Percentiles rank a stretch among this genome's conserved stretches.
Evolutionary conservation across 768 basidiomycete species (phyloP).

Genomic region (Boletus huronensis): DNA sequence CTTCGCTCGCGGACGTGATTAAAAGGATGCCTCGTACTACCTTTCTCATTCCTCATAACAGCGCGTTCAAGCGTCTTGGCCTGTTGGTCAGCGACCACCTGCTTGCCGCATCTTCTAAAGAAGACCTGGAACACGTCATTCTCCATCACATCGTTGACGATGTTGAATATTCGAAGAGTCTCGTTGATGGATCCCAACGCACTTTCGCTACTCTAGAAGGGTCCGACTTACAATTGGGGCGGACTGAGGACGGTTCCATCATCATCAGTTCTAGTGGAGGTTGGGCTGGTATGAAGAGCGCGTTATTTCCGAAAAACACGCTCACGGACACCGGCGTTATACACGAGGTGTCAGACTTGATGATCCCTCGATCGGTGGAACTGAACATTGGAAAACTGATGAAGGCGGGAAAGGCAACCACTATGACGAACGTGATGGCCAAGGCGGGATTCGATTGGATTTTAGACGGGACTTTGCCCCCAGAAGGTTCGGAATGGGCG

Average conservation of each 20-base stretch:
- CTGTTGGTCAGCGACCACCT: slow-evolving; percentile 82
- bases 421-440: slow-evolving; percentile 79
- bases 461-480: slow-evolving; percentile 78
- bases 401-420: slow-evolving; percentile 82
- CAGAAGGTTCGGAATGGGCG: slow-evolving; percentile 66
- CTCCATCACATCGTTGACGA: slow-evolving; percentile 81
- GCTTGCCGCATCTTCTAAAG: slow-evolving; percentile 69
- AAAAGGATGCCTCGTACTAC: slow-evolving; percentile 66
- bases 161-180: slow-evolving; percentile 64
- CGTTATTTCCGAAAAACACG: slow-evolving; percentile 56
- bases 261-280: slow-evolving; percentile 66
- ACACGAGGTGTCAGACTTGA: slow-evolving; percentile 80
- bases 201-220: slow-evolving; percentile 85
- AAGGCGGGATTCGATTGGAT: slow-evolving; percentile 91
- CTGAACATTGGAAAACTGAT: slow-evolving; percentile 88
- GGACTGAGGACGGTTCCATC: slow-evolving; percentile 48
- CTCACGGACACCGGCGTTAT: slow-evolving; percentile 89
- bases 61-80: slow-evolving; percentile 86
- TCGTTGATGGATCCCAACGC: slow-evolving; percentile 62
- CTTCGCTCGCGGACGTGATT: slow-evolving; percentile 70
- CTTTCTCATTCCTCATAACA: slow-evolving; percentile 83
- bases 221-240: slow-evolving; percentile 70
- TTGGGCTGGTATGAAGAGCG: slow-evolving; percentile 67
- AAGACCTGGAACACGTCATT: slow-evolving; percentile 79
- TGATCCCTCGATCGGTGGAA: slow-evolving; percentile 84